A percentile compares a stretch with the other conserved stretches of the same genome.
Evolutionary conservation across 2,329 filamentous ascomycete genomes (phyloP).

Genomic region (Hypocreales sp.): DNA sequence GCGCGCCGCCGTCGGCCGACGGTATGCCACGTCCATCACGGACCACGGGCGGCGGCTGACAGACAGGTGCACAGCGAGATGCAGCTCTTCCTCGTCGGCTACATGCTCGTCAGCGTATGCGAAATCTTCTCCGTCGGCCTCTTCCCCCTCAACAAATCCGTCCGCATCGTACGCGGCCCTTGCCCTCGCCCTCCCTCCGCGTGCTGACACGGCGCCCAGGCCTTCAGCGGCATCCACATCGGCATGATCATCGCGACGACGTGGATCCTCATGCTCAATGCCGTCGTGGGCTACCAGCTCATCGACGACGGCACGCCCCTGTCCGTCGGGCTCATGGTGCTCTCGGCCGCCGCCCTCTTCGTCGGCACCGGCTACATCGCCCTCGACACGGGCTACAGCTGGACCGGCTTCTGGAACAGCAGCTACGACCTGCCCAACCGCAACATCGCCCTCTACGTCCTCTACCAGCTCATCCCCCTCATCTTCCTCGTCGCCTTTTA

Average conservation of each 20-base stretch:
- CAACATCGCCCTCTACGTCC: constrained; percentile 77
- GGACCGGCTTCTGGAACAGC: constrained; percentile 62
- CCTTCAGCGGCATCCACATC: constrained; percentile 80
- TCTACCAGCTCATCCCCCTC: constrained; percentile 82
- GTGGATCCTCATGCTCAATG: constrained; percentile 88
- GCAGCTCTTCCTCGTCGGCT: constrained; percentile 81
- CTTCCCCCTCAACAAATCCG: constrained; percentile 57
- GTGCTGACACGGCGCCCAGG: constrained; percentile 29
- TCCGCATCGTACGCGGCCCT: constrained; percentile 52
- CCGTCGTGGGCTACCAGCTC: constrained; percentile 81
- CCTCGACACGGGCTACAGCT: constrained; percentile 78
- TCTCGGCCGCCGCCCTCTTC: constrained; percentile 58
- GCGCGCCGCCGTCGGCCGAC: constrained; percentile 82
- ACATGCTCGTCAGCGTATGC: constrained; percentile 78
- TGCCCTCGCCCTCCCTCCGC: not conserved
- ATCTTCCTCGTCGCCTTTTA: constrained; percentile 83
- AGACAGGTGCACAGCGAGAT: constrained; percentile 56
- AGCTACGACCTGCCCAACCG: constrained; percentile 46
- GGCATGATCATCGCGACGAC: constrained; percentile 75
- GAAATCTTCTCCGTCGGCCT: constrained; percentile 93
- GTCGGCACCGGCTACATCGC: constrained; percentile 91
- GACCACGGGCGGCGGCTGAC: not conserved
- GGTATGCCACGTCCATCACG: constrained; percentile 31
- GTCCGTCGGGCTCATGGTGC: constrained; percentile 60
- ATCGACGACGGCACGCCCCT: constrained; percentile 84